Percentiles rank a stretch among this genome's conserved stretches.
Conservation (phyloP, 495 filamentous ascomycete genomes). For the Trichocladium uniseriatum region DNA sequence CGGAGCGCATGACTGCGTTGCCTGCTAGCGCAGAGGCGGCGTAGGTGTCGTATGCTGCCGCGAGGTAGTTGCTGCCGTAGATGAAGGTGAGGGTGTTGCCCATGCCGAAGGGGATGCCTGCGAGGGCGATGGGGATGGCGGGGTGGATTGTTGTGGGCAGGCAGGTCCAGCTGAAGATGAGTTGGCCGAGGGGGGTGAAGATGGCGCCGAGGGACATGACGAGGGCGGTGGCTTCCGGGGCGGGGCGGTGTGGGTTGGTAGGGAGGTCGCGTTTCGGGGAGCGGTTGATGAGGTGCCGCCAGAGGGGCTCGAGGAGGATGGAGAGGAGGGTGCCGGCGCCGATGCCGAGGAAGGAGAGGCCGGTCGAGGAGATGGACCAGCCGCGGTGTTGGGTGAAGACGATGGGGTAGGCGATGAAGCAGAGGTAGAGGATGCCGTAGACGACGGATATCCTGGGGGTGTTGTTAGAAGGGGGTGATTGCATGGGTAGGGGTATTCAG, state of each 20-base stretch:
- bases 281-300: slow-evolving; percentile 61
- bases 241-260: slow-evolving; percentile 55
- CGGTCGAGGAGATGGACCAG: slow-evolving; percentile 63
- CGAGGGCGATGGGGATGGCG: slow-evolving; percentile 63
- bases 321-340: slow-evolving; percentile 62
- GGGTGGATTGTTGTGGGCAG: slow-evolving; percentile 63
- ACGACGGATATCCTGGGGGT: slow-evolving; percentile 39
- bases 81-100: slow-evolving; percentile 75
- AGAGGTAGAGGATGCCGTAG: slow-evolving; percentile 71
- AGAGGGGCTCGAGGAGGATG: slow-evolving; percentile 59
- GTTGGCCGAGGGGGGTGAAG: slow-evolving; percentile 59
- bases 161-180: slow-evolving; percentile 78
- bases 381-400: slow-evolving; percentile 63
- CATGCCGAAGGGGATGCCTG: slow-evolving; percentile 68
- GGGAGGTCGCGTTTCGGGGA: slow-evolving; percentile 54
- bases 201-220: slow-evolving; percentile 63
- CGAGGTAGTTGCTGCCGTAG: slow-evolving; percentile 70
- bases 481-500: background rate
- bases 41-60: slow-evolving; percentile 67
- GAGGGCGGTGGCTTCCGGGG: slow-evolving; percentile 65
- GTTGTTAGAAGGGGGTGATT: background rate
- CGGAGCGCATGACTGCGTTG: slow-evolving; percentile 59
- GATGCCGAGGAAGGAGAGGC: slow-evolving; percentile 75
- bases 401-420: slow-evolving; percentile 77
- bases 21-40: slow-evolving; percentile 70